These are phyloP conservation scores for Escallonia rubra DNA, from an alignment of 129 eudicot species.

Conservation along the genomic window DNA sequence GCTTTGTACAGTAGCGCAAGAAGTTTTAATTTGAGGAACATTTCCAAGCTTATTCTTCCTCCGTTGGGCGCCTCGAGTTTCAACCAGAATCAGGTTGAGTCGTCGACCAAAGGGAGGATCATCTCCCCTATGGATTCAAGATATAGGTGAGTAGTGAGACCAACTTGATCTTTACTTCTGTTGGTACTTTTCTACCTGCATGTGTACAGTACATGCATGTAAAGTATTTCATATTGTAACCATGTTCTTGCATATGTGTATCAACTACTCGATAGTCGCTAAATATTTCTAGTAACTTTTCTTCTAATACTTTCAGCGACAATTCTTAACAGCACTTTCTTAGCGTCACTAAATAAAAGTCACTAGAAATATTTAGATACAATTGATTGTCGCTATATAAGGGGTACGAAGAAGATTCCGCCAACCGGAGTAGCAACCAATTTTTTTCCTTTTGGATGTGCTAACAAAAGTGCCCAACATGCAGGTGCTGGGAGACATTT, in stretches of 20 bases:
- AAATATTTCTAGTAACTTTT: background rate
- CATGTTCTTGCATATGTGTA: too few species aligned
- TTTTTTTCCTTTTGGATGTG: background rate
- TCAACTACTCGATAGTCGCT: too few species aligned
- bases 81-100: slow-evolving; percentile 20
- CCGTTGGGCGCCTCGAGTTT: slow-evolving; percentile 59
- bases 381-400: too few species aligned
- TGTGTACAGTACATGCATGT: too few species aligned
- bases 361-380: too few species aligned
- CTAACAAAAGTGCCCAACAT: background rate
- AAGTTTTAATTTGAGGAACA: slow-evolving; percentile 39
- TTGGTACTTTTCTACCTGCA: too few species aligned
- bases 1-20: slow-evolving; percentile 7
- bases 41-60: slow-evolving; percentile 77
- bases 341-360: too few species aligned
- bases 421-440: background rate
- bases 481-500: slow-evolving; percentile 85
- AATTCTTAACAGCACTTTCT: too few species aligned
- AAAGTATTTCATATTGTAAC: too few species aligned
- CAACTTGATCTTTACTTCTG: too few species aligned
- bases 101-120: slow-evolving; percentile 19
- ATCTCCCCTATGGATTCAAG: slow-evolving; percentile 67
- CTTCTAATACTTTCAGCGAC: background rate
- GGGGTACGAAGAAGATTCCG: too few species aligned
- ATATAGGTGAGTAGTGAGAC: slow-evolving; percentile 48